These are phyloP conservation scores for Daldinia childiae DNA, from an alignment of 495 filamentous ascomycete species.

Conservation along the genomic window DNA sequence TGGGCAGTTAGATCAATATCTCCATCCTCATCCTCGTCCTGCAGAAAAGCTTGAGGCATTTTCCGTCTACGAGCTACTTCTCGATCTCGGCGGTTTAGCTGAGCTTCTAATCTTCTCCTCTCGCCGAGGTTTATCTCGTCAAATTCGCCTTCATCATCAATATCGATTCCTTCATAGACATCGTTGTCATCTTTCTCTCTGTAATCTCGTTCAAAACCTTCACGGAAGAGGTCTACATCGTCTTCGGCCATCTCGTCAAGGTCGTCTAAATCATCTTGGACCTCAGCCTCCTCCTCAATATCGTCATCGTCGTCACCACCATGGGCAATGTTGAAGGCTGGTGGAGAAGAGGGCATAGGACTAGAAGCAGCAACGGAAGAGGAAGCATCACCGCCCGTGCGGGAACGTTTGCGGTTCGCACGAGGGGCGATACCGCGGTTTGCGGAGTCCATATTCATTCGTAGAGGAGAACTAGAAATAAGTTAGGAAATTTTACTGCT, in stretches of 20 bases:
- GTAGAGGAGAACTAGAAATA: slow-evolving; percentile 74
- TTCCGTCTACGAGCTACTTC: slow-evolving; percentile 77
- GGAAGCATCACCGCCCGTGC: slow-evolving; percentile 75
- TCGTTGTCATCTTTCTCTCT: slow-evolving; percentile 62
- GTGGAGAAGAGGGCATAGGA: slow-evolving; percentile 60
- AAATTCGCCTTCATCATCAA: slow-evolving; percentile 71
- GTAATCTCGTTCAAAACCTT: slow-evolving; percentile 91
- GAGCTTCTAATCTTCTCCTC: slow-evolving; percentile 82
- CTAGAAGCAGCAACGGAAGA: slow-evolving; percentile 72
- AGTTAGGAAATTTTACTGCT: slow-evolving; percentile 11
- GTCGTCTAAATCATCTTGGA: slow-evolving; percentile 87
- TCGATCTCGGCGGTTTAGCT: slow-evolving; percentile 83
- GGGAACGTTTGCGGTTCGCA: slow-evolving; percentile 79
- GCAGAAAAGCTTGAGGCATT: slow-evolving; percentile 85
- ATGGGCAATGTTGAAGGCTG: slow-evolving; percentile 62
- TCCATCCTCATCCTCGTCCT: slow-evolving; percentile 87
- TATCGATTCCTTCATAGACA: slow-evolving; percentile 55
- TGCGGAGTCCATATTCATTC: slow-evolving; percentile 82
- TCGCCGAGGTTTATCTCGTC: slow-evolving; percentile 80
- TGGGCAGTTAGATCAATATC: slow-evolving; percentile 84
- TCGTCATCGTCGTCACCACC: slow-evolving; percentile 77
- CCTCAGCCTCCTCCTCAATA: slow-evolving; percentile 73
- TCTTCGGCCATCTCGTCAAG: slow-evolving; percentile 97
- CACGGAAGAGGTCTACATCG: slow-evolving; percentile 92
- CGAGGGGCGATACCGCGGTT: slow-evolving; percentile 74